phyloP scores from a whole-genome alignment of 805 yeast genomes.

The Yarrowia keelungensis region DNA sequence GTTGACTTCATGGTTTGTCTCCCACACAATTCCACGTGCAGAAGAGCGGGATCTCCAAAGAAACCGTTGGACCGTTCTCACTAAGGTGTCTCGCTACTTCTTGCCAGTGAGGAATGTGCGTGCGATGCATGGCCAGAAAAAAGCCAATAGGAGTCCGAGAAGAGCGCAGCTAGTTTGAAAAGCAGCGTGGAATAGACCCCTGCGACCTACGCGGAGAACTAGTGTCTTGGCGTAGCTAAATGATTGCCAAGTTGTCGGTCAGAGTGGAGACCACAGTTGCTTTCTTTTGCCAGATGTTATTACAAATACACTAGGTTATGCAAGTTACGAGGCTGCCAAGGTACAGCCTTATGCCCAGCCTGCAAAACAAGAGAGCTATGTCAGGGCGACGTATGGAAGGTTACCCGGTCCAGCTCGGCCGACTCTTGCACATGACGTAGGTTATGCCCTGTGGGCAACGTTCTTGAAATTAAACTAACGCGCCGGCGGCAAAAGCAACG shows the following conservation, averaged over 20 bases:
- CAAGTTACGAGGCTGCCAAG: constrained; percentile 16
- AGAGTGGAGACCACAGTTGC: constrained; percentile 3
- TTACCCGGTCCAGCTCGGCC: constrained; percentile 3
- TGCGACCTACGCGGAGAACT: neutral
- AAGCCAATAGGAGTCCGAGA: no score
- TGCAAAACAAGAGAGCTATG: neutral
- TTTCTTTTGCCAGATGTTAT: neutral
- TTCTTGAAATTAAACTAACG: constrained; percentile 20
- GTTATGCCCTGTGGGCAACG: neutral
- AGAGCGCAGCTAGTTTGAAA: neutral
- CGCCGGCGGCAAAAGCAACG: constrained; percentile 18
- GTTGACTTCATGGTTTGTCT: neutral
- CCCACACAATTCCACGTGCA: constrained; percentile 8
- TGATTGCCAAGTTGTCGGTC: constrained; percentile 6
- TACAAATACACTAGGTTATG: neutral
- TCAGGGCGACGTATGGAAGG: constrained; percentile 24
- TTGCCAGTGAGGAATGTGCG: neutral
- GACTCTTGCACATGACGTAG: neutral
- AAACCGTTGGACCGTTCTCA: constrained; percentile 15
- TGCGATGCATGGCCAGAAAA: no score
- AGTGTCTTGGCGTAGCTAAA: constrained; percentile 11
- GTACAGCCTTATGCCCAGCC: constrained; percentile 4
- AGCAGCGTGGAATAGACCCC: neutral
- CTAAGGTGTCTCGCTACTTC: neutral
- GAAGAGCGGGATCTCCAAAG: constrained; percentile 19